Conservation (phyloP, 257 asterid species). For the Scutellaria barbata region DNA sequence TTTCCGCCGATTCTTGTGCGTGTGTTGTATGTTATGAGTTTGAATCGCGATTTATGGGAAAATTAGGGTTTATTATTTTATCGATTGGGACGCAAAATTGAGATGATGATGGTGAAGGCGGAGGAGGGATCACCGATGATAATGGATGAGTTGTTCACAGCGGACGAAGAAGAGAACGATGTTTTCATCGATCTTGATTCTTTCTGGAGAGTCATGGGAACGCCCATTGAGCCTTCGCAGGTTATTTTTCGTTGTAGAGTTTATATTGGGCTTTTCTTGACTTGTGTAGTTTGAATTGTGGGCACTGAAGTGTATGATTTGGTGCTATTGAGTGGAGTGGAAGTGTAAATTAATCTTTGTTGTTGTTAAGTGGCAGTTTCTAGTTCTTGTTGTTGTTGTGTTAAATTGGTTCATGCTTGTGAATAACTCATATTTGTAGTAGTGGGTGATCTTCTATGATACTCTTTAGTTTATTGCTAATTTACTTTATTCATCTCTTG, state of each 20-base stretch:
- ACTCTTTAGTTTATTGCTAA: conserved; percentile 8
- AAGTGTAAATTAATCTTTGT: conserved; percentile 2
- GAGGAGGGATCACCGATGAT: conserved; percentile 38
- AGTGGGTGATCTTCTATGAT: conserved; percentile 26
- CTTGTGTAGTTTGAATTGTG: conserved; percentile 24
- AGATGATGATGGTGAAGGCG: conserved; percentile 55
- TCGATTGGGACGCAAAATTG: conserved; percentile 25
- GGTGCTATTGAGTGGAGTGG: conserved; percentile 3
- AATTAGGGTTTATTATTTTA: conserved; percentile 43
- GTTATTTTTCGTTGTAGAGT: conserved; percentile 15
- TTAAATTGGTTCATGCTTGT: not conserved
- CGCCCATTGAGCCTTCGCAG: conserved; percentile 44
- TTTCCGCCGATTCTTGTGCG: conserved; percentile 4
- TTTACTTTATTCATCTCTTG: conserved; percentile 6
- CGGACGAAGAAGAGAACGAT: conserved; percentile 39
- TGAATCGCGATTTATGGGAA: conserved; percentile 16
- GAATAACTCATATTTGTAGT: conserved; percentile 3
- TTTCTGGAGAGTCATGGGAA: conserved; percentile 48
- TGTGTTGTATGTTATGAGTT: conserved; percentile 16
- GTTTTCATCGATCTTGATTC: conserved; percentile 54
- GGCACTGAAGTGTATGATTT: conserved; percentile 7
- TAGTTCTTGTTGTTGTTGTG: not conserved
- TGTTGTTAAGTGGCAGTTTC: conserved; percentile 12
- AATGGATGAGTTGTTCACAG: conserved; percentile 35
- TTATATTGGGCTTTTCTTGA: not conserved